Percentiles rank a stretch among this genome's conserved stretches.
Evolutionary conservation across 176 grass and related monocot genomes (phyloP).

Genomic region (Leersia perrieri): DNA sequence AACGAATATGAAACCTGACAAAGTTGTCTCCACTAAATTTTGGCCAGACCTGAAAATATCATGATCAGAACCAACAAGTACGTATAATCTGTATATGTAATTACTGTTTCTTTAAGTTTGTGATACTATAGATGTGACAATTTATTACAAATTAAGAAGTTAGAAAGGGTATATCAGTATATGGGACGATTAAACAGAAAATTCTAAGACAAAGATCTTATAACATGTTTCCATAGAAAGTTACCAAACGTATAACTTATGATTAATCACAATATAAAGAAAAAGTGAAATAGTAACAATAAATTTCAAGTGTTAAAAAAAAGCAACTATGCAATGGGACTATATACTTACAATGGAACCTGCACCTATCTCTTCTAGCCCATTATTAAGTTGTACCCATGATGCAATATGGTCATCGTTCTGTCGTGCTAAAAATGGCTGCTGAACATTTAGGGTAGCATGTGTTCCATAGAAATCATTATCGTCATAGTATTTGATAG

Average conservation of each 20-base stretch:
- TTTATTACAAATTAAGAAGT: neutral
- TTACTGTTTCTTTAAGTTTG: neutral
- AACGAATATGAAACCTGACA: slow-evolving; percentile 16
- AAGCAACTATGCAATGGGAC: neutral
- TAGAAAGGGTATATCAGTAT: neutral
- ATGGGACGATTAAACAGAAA: too few relatives aligned
- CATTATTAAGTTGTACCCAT: neutral
- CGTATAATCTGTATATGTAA: neutral
- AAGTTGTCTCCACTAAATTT: slow-evolving; percentile 7
- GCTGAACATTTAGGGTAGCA: neutral
- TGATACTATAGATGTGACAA: neutral
- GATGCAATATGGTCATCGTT: neutral
- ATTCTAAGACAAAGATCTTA: neutral
- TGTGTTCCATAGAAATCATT: neutral
- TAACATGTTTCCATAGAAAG: too few relatives aligned
- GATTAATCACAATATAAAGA: neutral
- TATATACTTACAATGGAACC: neutral
- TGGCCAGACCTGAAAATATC: neutral
- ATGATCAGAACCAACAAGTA: neutral
- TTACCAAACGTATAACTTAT: neutral
- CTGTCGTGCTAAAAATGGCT: neutral
- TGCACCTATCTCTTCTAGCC: neutral
- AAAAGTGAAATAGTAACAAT: neutral
- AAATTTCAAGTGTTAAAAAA: neutral
- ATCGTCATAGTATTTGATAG: neutral